A percentile compares a stretch with the other conserved stretches of the same genome.
These are phyloP conservation scores for Clonostachys rosea DNA, from an alignment of 2,329 filamentous ascomycete species.

Conservation along the genomic window DNA sequence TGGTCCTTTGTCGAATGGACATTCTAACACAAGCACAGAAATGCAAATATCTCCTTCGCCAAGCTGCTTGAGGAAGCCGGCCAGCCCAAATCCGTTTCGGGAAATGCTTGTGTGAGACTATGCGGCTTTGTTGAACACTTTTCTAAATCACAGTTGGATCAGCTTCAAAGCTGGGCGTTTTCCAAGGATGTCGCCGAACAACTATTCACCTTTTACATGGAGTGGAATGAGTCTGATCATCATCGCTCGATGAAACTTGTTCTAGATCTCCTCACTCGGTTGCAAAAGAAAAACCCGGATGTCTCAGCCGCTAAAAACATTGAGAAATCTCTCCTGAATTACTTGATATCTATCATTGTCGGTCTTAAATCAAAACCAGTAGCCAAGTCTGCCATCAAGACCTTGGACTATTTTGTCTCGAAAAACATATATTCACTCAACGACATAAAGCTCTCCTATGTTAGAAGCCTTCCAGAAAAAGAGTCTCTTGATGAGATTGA, in stretches of 20 bases:
- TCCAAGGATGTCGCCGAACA: constrained; percentile 37
- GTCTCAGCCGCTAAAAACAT: constrained; percentile 25
- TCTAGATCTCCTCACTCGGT: constrained; percentile 49
- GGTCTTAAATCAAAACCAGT: constrained; percentile 57
- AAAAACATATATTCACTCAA: constrained; percentile 51
- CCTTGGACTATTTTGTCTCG: constrained; percentile 59
- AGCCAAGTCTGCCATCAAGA: constrained; percentile 66
- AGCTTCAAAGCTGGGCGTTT: constrained; percentile 45
- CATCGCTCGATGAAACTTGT: constrained; percentile 60
- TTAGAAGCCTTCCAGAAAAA: constrained; percentile 4
- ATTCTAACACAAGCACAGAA: not conserved
- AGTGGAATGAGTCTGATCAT: constrained; percentile 64
- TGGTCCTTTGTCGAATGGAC: not conserved
- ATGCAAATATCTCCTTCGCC: constrained; percentile 36
- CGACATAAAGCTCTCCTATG: constrained; percentile 38
- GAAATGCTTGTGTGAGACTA: constrained; percentile 51
- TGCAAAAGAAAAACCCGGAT: constrained; percentile 45
- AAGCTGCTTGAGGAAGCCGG: constrained; percentile 42
- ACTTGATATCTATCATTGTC: constrained; percentile 53
- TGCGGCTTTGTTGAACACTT: constrained; percentile 60
- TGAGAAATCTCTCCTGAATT: constrained; percentile 41
- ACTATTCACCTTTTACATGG: constrained; percentile 59
- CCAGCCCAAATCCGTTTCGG: constrained; percentile 49
- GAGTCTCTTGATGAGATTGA: not conserved
- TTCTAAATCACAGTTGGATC: constrained; percentile 38